Evolutionary conservation across 345 rosid genomes (phyloP).

Genomic region (Rubroshorea leprosula): DNA sequence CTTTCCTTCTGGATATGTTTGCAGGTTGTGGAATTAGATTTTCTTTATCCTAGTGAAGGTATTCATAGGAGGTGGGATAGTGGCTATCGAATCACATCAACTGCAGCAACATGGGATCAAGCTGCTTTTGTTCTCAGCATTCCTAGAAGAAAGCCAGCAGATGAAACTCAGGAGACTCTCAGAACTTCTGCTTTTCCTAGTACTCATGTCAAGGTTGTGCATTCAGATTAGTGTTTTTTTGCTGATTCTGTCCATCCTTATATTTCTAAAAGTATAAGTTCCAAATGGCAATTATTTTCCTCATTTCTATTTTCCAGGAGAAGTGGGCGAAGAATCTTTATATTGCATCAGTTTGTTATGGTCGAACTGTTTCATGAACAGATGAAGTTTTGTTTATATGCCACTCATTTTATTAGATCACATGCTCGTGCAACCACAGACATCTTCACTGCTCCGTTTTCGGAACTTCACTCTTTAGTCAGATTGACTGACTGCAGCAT

Average conservation of each 20-base stretch:
- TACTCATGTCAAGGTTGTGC: conserved; percentile 79
- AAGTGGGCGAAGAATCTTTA: conserved; percentile 97
- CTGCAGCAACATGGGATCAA: conserved; percentile 91
- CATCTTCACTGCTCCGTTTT: conserved; percentile 21
- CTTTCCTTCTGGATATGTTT: conserved; percentile 6
- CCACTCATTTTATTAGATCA: conserved; percentile 18
- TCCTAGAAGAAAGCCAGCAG: conserved; percentile 78
- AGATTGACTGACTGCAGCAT: conserved; percentile 29
- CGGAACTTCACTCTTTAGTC: conserved; percentile 23
- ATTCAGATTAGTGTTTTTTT: neutral
- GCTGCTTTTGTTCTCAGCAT: conserved; percentile 92
- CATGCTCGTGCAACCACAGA: conserved; percentile 20
- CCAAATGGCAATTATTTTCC: conserved; percentile 11
- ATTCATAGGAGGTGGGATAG: conserved; percentile 92
- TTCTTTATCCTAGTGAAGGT: conserved; percentile 98
- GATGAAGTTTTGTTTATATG: conserved; percentile 28
- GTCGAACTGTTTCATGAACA: conserved; percentile 93
- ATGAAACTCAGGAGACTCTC: conserved; percentile 96
- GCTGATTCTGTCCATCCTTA: conserved; percentile 1
- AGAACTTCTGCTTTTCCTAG: conserved; percentile 96
- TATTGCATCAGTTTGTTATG: conserved; percentile 84
- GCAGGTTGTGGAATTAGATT: conserved; percentile 96
- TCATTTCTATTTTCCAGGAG: conserved; percentile 42
- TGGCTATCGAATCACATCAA: conserved; percentile 92
- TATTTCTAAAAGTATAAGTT: conserved; percentile 1